Conservation (phyloP, 495 filamentous ascomycete genomes). For the Chaetomidium leptoderma region DNA sequence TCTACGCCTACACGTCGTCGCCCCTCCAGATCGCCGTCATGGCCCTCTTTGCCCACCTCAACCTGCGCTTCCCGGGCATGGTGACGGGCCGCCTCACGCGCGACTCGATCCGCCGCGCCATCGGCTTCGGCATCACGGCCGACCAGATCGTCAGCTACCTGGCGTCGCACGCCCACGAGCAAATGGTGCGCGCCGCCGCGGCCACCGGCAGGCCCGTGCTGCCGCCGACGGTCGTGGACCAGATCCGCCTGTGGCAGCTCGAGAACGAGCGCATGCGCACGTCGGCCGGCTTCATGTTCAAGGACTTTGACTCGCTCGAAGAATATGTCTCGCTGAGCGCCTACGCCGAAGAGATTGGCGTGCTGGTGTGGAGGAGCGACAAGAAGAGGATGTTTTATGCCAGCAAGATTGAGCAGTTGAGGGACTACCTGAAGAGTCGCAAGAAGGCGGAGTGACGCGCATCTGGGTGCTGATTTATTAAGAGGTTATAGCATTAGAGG, state of each 20-base stretch:
- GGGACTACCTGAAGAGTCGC: conserved; percentile 67
- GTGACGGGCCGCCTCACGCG: conserved; percentile 85
- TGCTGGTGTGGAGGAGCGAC: conserved; percentile 81
- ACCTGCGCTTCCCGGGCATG: conserved; percentile 85
- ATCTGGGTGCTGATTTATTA: not conserved
- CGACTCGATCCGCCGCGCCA: conserved; percentile 77
- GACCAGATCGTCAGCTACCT: conserved; percentile 92
- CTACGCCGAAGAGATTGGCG: conserved; percentile 91
- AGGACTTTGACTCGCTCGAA: conserved; percentile 68
- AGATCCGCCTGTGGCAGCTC: conserved; percentile 95
- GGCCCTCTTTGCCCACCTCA: conserved; percentile 80
- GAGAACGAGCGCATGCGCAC: conserved; percentile 89
- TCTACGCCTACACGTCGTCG: conserved; percentile 94
- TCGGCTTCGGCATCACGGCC: conserved; percentile 84
- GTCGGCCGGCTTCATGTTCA: conserved; percentile 79
- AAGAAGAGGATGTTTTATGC: conserved; percentile 80
- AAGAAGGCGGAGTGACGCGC: conserved; percentile 37
- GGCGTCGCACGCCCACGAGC: conserved; percentile 82
- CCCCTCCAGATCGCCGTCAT: conserved; percentile 91
- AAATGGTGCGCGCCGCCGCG: conserved; percentile 68
- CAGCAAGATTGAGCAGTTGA: conserved; percentile 77
- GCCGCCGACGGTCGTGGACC: conserved; percentile 93
- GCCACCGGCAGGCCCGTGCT: conserved; percentile 59
- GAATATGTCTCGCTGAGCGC: conserved; percentile 71
- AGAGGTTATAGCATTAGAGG: not conserved